Evolutionary conservation across 2,329 filamentous ascomycete genomes (phyloP), one percentile per base, ranked within the genome.

Genomic region (Hypomyces perniciosus): DNA sequence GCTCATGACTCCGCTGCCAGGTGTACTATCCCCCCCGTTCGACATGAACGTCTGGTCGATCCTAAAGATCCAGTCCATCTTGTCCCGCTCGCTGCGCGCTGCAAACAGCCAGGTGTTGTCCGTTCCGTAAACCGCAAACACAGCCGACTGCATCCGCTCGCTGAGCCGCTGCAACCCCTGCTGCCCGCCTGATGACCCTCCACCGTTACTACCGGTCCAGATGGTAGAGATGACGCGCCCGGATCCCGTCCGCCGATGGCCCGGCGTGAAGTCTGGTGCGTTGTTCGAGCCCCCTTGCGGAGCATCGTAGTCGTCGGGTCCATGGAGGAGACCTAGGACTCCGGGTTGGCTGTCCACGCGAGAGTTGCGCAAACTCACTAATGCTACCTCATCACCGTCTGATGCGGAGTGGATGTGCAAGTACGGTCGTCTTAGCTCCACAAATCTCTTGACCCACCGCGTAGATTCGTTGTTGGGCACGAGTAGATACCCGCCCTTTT

Each of bases 71-170:
- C 93, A 99, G 67, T 97, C 93, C 60, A 91, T 85, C 75, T 96
- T 96, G 68, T 96, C 91, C 44, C 85, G 80, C 72, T 96, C 92
- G 61, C 84, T 92, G 52, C 90, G 79, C 27, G 90, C 88, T 10
- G 90, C 89, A 68, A 99, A 97, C 38, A 99, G 76, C 80, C 91
- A 99, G 31, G 91, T 96, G 68, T 96, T 96, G 67, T 93, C 87
- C 53, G 86, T 88, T 39, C 89, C 92, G 65, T 97, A 99, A 46
- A 99, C 82, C 9, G 93, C 93, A 76, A 96, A 99, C 38, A 97
- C 88, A 57, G 87, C 86, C 4, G 83, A 78, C 61, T 81, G 79
- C 67, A 78, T 72, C 68, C 81, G 68, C 62, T 81, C 78, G 63
- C 74, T 80, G 28, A 83, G 70, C 28, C 76, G 72, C 51, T 74